Conservation (phyloP, 192 early-diverging fungal genomes). For the Coemansia sp. region DNA sequence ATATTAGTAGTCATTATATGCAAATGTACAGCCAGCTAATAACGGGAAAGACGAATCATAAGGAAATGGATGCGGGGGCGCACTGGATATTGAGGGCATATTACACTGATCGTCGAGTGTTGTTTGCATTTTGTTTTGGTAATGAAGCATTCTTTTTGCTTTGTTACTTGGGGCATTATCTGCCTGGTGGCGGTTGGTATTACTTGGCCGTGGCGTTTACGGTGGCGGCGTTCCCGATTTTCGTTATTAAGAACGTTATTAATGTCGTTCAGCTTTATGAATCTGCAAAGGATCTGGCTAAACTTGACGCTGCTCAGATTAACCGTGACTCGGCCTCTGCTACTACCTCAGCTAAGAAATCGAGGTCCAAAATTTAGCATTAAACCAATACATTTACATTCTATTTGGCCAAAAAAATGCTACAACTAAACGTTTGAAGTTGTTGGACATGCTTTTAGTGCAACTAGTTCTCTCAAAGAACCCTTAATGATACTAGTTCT, state of each 20-base stretch:
- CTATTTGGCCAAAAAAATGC: no score
- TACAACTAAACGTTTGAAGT: no score
- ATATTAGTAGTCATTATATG: constrained; percentile 97
- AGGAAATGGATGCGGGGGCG: constrained; percentile 73
- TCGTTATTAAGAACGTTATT: constrained; percentile 85
- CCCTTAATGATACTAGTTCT: neutral
- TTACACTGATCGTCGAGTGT: constrained; percentile 87
- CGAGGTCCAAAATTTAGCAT: neutral
- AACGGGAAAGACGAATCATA: constrained; percentile 87
- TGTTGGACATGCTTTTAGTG: neutral
- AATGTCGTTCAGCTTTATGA: constrained; percentile 94
- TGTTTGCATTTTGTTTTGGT: constrained; percentile 91
- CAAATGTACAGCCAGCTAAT: constrained; percentile 96
- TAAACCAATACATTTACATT: neutral
- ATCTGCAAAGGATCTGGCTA: constrained; percentile 78
- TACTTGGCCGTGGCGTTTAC: constrained; percentile 20
- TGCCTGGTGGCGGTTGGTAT: constrained; percentile 11
- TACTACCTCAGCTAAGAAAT: neutral
- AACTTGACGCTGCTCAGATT: constrained; percentile 59
- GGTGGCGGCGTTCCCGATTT: constrained; percentile 69
- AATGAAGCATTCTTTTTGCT: constrained; percentile 93
- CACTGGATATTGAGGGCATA: constrained; percentile 86
- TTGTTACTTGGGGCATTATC: constrained; percentile 72
- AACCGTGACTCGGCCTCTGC: constrained; percentile 13
- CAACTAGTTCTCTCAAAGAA: neutral